Conservation (phyloP, 1,139 yeast species). For the Meyerozyma guilliermondii region DNA sequence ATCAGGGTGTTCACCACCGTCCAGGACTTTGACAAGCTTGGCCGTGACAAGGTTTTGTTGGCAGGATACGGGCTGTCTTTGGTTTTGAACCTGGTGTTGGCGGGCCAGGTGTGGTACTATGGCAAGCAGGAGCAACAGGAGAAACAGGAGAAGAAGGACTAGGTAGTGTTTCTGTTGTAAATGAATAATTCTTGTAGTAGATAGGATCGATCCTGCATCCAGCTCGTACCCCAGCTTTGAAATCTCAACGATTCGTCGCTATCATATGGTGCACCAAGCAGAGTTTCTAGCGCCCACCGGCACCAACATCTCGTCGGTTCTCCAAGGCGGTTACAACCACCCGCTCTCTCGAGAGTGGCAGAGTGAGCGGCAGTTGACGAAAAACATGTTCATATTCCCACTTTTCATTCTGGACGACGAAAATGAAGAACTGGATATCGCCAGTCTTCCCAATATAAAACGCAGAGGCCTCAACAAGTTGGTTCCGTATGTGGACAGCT, state of each 20-base stretch:
- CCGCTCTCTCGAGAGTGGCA: constrained; percentile 92
- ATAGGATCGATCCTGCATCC: too few species aligned
- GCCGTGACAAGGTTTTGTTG: constrained; percentile 25
- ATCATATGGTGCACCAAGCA: constrained; percentile 55
- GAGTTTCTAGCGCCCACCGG: constrained; percentile 55
- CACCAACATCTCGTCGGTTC: constrained; percentile 66
- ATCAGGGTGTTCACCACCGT: constrained; percentile 56
- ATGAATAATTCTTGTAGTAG: too few species aligned
- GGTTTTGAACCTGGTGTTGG: constrained; percentile 26
- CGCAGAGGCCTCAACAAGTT: constrained; percentile 81
- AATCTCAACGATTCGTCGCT: background rate
- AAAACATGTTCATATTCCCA: constrained; percentile 91
- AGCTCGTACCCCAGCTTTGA: background rate
- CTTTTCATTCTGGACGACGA: constrained; percentile 77
- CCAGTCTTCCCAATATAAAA: constrained; percentile 81
- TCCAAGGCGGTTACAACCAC: constrained; percentile 93
- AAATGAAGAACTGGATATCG: constrained; percentile 72
- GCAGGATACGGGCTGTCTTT: constrained; percentile 34
- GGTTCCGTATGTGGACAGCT: constrained; percentile 60
- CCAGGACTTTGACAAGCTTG: constrained; percentile 14
- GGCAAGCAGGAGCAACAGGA: constrained; percentile 6
- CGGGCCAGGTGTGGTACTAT: constrained; percentile 29
- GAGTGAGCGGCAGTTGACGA: constrained; percentile 72
- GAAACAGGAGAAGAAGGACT: constrained; percentile 3
- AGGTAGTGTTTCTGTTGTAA: too few species aligned